Conservation (phyloP, 371 early-diverging fungal species). For the Dichotomocladium elegans region DNA sequence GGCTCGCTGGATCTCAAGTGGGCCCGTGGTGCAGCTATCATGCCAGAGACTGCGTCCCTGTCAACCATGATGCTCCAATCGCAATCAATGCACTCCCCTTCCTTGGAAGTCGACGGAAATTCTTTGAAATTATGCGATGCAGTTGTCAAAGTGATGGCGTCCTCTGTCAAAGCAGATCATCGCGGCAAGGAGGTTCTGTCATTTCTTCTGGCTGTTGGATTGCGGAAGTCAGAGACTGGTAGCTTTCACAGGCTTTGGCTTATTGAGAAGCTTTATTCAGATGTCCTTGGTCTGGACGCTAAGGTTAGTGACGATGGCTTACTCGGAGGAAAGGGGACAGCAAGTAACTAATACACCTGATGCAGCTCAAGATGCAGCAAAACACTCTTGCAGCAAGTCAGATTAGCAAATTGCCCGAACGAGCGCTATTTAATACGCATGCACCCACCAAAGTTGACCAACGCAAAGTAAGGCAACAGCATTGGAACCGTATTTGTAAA, state of each 20-base stretch:
- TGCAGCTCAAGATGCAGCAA: conserved; percentile 48
- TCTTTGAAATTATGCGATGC: conserved; percentile 9
- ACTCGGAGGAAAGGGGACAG: no score
- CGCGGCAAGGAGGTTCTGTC: conserved; percentile 72
- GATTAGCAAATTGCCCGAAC: conserved; percentile 79
- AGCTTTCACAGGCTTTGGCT: conserved; percentile 78
- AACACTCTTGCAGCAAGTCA: conserved; percentile 42
- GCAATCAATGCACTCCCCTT: no score
- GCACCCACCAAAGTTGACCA: conserved; percentile 74
- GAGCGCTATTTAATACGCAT: conserved; percentile 70
- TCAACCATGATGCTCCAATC: no score
- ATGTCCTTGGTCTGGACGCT: conserved; percentile 75
- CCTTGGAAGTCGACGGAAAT: no score
- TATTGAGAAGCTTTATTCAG: conserved; percentile 81
- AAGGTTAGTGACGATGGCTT: no score
- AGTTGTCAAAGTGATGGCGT: conserved; percentile 56
- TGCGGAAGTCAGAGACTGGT: background rate
- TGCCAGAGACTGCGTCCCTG: no score
- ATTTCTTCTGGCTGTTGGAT: conserved; percentile 50
- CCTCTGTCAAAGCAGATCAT: conserved; percentile 69
- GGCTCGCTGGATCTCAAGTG: conserved; percentile 22
- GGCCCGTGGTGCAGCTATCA: no score
- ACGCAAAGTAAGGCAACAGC: conserved; percentile 44
- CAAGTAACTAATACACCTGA: no score
- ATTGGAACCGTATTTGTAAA: background rate